Conservation (phyloP, 2,329 filamentous ascomycete species). For the Fusarium odoratissimum region DNA sequence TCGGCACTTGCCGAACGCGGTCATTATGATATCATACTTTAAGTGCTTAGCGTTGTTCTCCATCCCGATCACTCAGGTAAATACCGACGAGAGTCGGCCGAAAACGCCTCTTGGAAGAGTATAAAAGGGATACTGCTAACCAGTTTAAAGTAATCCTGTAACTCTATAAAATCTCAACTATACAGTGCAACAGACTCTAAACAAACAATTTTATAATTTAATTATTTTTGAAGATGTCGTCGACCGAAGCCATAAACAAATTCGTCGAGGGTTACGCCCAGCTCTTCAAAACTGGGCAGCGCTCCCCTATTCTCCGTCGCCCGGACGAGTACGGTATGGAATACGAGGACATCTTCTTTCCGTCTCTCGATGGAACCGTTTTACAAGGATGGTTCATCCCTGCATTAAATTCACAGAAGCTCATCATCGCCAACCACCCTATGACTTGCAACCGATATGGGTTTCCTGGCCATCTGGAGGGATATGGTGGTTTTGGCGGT, state of each 20-base stretch:
- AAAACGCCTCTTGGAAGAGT: background rate
- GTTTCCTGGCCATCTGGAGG: background rate
- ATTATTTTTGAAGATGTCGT: background rate
- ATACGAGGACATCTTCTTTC: background rate
- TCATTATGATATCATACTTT: background rate
- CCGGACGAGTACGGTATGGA: background rate
- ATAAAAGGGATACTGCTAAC: rapidly evolving
- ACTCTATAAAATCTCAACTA: background rate
- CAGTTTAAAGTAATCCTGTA: rapidly evolving
- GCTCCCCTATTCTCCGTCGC: background rate
- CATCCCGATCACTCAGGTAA: background rate
- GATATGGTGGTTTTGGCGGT: background rate
- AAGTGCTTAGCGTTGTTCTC: background rate
- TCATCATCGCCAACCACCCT: background rate
- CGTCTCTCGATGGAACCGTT: background rate
- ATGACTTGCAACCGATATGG: background rate
- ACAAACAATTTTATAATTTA: background rate
- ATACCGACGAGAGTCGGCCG: background rate
- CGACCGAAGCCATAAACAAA: background rate
- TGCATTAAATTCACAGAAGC: background rate
- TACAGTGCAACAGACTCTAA: background rate
- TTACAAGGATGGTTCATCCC: background rate
- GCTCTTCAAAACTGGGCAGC: background rate
- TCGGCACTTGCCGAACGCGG: background rate
- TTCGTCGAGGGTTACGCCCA: background rate